Conservation (phyloP, 2,329 filamentous ascomycete genomes). For the Scytalidium lignicola region DNA sequence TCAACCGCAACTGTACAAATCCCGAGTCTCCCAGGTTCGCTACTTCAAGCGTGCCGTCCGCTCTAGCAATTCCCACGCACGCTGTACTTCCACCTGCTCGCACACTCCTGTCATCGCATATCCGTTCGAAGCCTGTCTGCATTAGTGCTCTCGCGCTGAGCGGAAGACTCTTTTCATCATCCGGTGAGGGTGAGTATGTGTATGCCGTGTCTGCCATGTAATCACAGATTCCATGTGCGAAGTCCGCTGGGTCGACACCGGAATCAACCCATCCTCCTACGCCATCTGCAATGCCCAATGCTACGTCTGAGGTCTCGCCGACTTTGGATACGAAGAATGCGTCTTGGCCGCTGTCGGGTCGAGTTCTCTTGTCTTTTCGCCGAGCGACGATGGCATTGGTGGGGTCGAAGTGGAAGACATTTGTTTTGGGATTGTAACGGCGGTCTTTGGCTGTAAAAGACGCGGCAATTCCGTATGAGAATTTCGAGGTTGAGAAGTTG, state of each 20-base stretch:
- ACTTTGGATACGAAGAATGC: constrained; percentile 87
- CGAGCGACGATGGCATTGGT: constrained; percentile 53
- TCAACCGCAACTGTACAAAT: constrained; percentile 79
- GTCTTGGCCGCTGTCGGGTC: constrained; percentile 84
- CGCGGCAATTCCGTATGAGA: constrained; percentile 67
- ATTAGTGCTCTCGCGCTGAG: constrained; percentile 66
- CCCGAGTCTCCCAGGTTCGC: constrained; percentile 96
- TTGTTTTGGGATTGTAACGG: constrained; percentile 60
- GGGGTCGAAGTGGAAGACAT: constrained; percentile 68
- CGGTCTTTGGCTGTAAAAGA: constrained; percentile 71
- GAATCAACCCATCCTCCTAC: constrained; percentile 94
- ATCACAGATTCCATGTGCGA: constrained; percentile 88
- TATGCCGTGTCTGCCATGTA: constrained; percentile 79
- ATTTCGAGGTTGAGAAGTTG: constrained; percentile 17
- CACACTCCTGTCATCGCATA: constrained; percentile 69
- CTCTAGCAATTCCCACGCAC: constrained; percentile 72
- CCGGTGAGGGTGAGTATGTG: constrained; percentile 16
- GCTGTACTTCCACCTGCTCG: constrained; percentile 86
- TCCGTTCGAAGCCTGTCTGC: constrained; percentile 76
- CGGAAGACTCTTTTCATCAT: constrained; percentile 22
- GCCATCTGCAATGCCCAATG: constrained; percentile 87
- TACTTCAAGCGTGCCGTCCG: constrained; percentile 72
- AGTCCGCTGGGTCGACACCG: constrained; percentile 89
- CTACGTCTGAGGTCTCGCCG: constrained; percentile 65
- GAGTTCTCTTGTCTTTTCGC: constrained; percentile 50